phyloP scores from a whole-genome alignment of 1,284 basidiomycete species.

The Austroboletus rostrupii region DNA sequence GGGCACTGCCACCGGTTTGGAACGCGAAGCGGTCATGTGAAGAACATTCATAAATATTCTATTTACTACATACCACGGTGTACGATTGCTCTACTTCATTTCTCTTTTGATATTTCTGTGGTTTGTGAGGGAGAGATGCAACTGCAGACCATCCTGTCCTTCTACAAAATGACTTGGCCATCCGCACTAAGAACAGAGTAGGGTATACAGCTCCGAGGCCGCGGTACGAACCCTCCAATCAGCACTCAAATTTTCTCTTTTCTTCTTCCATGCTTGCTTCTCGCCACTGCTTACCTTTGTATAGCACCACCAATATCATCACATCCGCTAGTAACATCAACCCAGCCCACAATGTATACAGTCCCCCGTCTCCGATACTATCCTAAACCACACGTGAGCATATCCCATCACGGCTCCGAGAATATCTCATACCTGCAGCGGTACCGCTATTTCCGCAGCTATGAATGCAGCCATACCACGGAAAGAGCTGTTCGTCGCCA shows the following conservation, averaged over 20 bases:
- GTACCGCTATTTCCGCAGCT: slow-evolving; percentile 64
- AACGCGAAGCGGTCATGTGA: slow-evolving; percentile 57
- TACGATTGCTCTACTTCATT: not conserved
- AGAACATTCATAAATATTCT: slow-evolving; percentile 24
- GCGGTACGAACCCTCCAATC: not conserved
- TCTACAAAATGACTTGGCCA: too few species aligned
- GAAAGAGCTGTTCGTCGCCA: slow-evolving; percentile 68
- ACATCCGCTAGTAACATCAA: slow-evolving; percentile 41
- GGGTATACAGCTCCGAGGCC: too few species aligned
- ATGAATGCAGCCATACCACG: slow-evolving; percentile 67
- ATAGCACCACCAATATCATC: slow-evolving; percentile 41
- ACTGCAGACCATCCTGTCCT: too few species aligned
- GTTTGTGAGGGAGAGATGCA: too few species aligned
- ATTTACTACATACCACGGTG: not conserved
- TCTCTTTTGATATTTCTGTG: too few species aligned
- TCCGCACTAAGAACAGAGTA: too few species aligned
- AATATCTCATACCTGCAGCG: slow-evolving; percentile 16
- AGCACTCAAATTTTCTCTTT: slow-evolving; percentile 9
- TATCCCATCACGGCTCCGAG: too few species aligned
- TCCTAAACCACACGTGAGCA: slow-evolving; percentile 29
- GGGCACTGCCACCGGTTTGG: slow-evolving; percentile 49
- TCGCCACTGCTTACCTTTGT: slow-evolving; percentile 40
- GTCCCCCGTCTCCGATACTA: slow-evolving; percentile 58
- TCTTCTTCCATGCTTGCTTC: slow-evolving; percentile 23
- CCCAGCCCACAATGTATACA: slow-evolving; percentile 60